These are phyloP conservation scores for Mycena crocata DNA, from an alignment of 768 basidiomycete species.

Conservation along the genomic window DNA sequence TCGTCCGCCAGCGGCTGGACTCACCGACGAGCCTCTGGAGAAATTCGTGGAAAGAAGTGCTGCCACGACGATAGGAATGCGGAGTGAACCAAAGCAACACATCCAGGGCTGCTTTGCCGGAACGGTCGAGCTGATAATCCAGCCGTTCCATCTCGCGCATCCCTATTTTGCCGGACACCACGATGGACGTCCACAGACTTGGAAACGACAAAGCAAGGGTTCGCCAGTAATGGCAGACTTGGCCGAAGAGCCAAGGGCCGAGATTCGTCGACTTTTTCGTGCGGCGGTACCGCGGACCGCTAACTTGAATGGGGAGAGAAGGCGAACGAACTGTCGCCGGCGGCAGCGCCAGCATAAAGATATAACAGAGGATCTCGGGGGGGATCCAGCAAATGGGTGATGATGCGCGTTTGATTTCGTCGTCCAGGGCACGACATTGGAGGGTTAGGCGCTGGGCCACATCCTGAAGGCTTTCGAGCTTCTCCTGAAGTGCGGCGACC, in stretches of 20 bases:
- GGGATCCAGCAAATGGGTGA: not conserved
- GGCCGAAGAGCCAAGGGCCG: not conserved
- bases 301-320: not conserved
- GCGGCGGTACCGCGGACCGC: not conserved
- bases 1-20: slow-evolving; percentile 1
- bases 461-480: no score
- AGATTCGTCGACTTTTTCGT: not conserved
- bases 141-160: not conserved
- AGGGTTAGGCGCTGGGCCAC: no score
- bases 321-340: not conserved
- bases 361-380: slow-evolving; percentile 2
- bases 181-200: slow-evolving; percentile 2
- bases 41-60: not conserved
- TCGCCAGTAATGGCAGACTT: slow-evolving; percentile 5
- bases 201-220: not conserved
- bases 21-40: not conserved
- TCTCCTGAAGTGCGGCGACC: no score
- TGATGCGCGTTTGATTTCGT: no score
- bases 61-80: no score
- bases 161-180: not conserved
- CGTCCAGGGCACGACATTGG: no score
- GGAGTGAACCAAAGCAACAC: not conserved
- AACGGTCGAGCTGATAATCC: not conserved
- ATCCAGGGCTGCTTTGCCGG: not conserved
- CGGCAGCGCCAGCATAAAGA: not conserved